Base-by-base conservation (phyloP, 2,329 filamentous ascomycete genomes). In the Thermomyces lanuginosus region DNA sequence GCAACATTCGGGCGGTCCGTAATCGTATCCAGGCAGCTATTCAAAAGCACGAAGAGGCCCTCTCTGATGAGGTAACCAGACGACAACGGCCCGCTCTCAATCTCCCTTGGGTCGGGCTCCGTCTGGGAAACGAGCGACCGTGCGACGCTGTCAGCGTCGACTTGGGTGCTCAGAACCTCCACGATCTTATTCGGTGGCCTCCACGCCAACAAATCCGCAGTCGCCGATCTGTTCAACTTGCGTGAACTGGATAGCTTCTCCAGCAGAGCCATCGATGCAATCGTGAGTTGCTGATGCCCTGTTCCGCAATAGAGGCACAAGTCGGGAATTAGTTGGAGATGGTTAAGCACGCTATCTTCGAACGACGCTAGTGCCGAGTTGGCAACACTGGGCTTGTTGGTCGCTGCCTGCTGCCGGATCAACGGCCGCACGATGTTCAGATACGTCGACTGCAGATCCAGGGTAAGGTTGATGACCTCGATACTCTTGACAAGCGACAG, bases 391-490 rank as follows among this genome's bases (percentile, higher is more conserved):
- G 62, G 56, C 15, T 67, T 62, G 26, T 70, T 66, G 24, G 66
- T 59, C 15, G 63, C 65, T 11, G 68, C 57, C 30, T 81, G 69
- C 17, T 65, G 61, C 45, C 77, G 80, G 39, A 92, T 63, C 7
- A 81, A 53, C 2, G 84, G 82, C 28, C 78, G 71, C 9, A 95
- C 78, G 27, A 98, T 71, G 44, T 95, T 76, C 21, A 91, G 66
- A 46, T 92, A 98, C 0, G 86, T 95, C 9, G 82, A 69, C 46
- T 98, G 89, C 10, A 92, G 66, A 35, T 84, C 79, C 46, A 95
- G 64, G 3, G 91, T 72, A 36, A 78, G 66, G 33, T 78, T 74
- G 51, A 95, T 74, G 24, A 92, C 74, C 43, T 92, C 72, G 17
- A 98, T 69, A n/a, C 72, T 76, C 27, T 75, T 71, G 32, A 86